Evolutionary conservation across 108 stramenopile species (phyloP).

Genomic region (Nannochloropsis salina): DNA sequence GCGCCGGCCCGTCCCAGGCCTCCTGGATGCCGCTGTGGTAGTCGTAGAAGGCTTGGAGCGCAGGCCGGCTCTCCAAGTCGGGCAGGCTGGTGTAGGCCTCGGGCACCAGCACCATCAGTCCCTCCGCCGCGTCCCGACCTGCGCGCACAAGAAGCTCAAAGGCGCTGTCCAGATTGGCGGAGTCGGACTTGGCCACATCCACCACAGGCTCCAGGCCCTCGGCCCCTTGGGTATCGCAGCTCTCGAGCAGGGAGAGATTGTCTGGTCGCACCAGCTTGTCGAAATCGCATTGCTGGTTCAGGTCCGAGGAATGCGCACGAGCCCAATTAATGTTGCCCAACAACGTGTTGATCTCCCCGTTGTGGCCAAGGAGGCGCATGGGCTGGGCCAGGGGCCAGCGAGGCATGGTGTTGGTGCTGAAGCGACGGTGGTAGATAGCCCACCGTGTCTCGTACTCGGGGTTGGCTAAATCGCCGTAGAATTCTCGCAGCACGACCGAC

Average conservation of each 20-base stretch:
- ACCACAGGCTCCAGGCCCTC: slow-evolving; percentile 40
- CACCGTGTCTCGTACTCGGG: slow-evolving; percentile 49
- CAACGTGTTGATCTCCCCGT: slow-evolving; percentile 58
- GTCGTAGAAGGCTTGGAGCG: slow-evolving; percentile 43
- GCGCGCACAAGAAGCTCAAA: slow-evolving; percentile 44
- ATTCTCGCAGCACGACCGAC: slow-evolving; percentile 46
- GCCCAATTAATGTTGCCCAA: slow-evolving; percentile 57
- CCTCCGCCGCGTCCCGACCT: slow-evolving; percentile 43
- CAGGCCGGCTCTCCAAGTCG: slow-evolving; percentile 31
- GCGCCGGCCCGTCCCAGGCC: slow-evolving; percentile 52
- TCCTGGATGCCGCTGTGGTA: slow-evolving; percentile 51
- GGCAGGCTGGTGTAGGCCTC: slow-evolving; percentile 44
- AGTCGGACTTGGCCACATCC: slow-evolving; percentile 45
- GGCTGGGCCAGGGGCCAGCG: slow-evolving; percentile 53
- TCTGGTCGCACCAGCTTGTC: slow-evolving; percentile 19
- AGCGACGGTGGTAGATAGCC: slow-evolving; percentile 53
- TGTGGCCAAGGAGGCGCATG: slow-evolving; percentile 55
- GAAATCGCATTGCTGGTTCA: slow-evolving; percentile 30
- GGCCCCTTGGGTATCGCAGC: neutral
- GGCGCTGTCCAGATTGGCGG: slow-evolving; percentile 49
- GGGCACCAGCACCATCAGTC: slow-evolving; percentile 49
- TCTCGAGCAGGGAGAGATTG: neutral
- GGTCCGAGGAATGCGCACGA: slow-evolving; percentile 35
- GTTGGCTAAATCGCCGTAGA: slow-evolving; percentile 52
- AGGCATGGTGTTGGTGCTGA: slow-evolving; percentile 57